Conservation (phyloP, 768 basidiomycete genomes). For the Amanita thiersii region DNA sequence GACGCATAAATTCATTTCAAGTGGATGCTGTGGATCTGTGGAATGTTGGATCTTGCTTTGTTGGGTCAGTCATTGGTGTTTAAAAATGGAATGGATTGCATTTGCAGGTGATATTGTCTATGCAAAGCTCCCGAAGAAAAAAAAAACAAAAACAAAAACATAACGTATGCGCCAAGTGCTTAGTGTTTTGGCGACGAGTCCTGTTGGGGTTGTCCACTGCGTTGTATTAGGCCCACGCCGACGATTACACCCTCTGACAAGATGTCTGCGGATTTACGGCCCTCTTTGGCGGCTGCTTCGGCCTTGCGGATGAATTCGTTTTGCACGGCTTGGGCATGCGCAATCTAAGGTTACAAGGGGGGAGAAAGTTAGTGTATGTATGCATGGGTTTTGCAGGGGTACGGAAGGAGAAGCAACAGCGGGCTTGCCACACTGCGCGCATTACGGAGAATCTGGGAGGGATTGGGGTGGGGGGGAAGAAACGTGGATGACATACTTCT, state of each 20-base stretch:
- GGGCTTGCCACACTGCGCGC: background rate
- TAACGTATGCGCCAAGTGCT: conserved; percentile 6
- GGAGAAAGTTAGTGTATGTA: background rate
- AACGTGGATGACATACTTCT: conserved; percentile 52
- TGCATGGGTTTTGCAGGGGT: too few species aligned
- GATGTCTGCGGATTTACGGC: conserved; percentile 63
- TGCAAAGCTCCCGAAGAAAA: background rate
- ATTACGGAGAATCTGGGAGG: background rate
- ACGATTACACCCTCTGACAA: conserved; percentile 68
- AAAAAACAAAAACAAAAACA: background rate
- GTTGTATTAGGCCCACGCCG: conserved; percentile 67
- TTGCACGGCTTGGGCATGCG: conserved; percentile 57
- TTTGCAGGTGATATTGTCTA: background rate
- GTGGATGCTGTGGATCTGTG: too few species aligned
- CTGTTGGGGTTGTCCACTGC: conserved; percentile 25
- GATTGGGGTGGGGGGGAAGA: background rate
- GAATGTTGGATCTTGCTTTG: too few species aligned
- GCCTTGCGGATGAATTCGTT: conserved; percentile 64
- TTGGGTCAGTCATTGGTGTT: too few species aligned
- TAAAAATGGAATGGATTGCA: too few species aligned
- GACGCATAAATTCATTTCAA: too few species aligned
- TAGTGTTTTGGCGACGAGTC: conserved; percentile 2
- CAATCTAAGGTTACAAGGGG: conserved; percentile 22
- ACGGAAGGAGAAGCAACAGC: background rate
- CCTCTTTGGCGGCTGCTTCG: conserved; percentile 56